Percentiles rank a stretch among this genome's conserved stretches.
Conservation (phyloP, 192 early-diverging fungal species). For the Endogone sp. region DNA sequence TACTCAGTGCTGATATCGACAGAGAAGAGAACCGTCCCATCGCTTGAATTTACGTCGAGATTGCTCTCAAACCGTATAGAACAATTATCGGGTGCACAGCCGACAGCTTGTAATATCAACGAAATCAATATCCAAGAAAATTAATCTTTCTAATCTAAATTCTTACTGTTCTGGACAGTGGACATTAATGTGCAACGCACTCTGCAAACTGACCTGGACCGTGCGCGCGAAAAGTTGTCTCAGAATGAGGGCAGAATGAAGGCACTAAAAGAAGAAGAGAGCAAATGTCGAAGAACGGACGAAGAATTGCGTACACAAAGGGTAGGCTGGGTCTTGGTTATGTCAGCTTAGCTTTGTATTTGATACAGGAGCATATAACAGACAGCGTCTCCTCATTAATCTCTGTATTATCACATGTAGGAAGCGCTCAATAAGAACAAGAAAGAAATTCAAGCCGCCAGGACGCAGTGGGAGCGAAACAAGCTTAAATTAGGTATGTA, state of each 20-base stretch:
- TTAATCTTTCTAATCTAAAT: no score
- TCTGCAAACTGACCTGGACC: constrained; percentile 27
- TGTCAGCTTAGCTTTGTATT: neutral
- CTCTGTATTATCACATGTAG: neutral
- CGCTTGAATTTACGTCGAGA: neutral
- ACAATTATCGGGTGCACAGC: neutral
- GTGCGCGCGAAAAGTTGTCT: constrained; percentile 17
- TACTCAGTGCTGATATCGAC: neutral
- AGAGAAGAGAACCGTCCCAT: no score
- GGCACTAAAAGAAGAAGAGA: constrained; percentile 33
- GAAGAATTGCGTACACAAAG: constrained; percentile 23
- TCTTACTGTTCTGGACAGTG: constrained; percentile 24
- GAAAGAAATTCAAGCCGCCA: constrained; percentile 9
- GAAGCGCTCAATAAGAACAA: neutral
- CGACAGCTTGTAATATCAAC: no score
- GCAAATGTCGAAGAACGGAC: constrained; percentile 20
- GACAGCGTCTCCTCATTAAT: no score
- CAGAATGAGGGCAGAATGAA: constrained; percentile 23
- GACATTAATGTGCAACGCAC: constrained; percentile 34
- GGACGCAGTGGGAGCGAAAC: constrained; percentile 26
- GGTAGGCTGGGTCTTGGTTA: constrained; percentile 14
- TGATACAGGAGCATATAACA: neutral
- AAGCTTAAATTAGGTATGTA: constrained; percentile 32
- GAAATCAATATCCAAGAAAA: no score
- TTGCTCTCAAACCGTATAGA: neutral